phyloP scores from a whole-genome alignment of 305 asterid genomes.

The Stenogyne calaminthoides region DNA sequence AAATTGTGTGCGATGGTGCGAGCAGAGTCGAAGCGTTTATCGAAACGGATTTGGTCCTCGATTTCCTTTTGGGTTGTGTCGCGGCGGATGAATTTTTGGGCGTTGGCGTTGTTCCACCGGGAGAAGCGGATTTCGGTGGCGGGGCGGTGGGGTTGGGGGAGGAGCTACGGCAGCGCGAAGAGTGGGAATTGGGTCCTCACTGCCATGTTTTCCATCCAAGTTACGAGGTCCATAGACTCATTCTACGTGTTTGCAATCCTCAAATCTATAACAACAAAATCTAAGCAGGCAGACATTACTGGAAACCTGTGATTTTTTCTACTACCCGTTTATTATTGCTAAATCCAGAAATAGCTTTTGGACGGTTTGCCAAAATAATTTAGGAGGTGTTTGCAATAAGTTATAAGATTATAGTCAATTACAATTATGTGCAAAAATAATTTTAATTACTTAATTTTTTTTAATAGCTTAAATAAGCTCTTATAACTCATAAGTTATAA shows the following conservation, averaged over 20 bases:
- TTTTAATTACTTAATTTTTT: too few relatives aligned
- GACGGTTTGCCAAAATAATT: too few relatives aligned
- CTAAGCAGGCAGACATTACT: too few relatives aligned
- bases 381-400: too few relatives aligned
- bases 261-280: neutral
- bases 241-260: neutral
- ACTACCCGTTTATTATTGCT: too few relatives aligned
- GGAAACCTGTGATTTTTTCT: too few relatives aligned
- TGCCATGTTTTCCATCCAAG: constrained; percentile 40
- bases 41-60: constrained; percentile 76
- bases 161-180: constrained; percentile 64
- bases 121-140: constrained; percentile 80
- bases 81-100: constrained; percentile 67
- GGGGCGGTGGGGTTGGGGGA: constrained; percentile 47
- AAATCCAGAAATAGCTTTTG: too few relatives aligned
- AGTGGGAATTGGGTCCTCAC: constrained; percentile 61
- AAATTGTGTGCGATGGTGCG: constrained; percentile 58
- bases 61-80: constrained; percentile 66
- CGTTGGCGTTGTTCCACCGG: constrained; percentile 98
- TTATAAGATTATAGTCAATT: too few relatives aligned
- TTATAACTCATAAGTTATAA: too few relatives aligned
- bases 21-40: constrained; percentile 79
- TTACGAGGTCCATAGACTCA: neutral
- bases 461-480: too few relatives aligned
- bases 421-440: too few relatives aligned